Evolutionary conservation across 2,329 filamentous ascomycete genomes (phyloP).

Genomic region (Aciculosporium take): DNA sequence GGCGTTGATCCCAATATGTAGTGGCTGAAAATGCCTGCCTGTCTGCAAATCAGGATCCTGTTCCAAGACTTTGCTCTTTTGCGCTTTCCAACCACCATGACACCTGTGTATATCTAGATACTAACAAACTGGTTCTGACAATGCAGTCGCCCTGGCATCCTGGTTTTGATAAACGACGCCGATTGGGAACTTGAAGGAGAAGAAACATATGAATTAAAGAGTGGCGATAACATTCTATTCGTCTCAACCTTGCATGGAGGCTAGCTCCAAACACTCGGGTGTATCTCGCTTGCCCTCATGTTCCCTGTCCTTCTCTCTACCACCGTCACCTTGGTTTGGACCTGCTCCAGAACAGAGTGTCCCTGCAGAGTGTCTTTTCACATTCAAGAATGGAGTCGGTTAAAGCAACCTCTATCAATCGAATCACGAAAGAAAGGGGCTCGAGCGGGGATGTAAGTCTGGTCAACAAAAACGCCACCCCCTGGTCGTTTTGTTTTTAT

Average conservation of each 20-base stretch:
- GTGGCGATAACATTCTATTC: slow-evolving; percentile 80
- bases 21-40: too few relatives aligned
- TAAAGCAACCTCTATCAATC: not conserved
- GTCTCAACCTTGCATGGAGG: slow-evolving; percentile 94
- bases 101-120: not conserved
- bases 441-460: not conserved
- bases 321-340: not conserved
- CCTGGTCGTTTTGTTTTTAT: not conserved
- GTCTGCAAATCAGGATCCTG: too few relatives aligned
- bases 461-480: not conserved
- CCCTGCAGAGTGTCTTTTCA: too few relatives aligned
- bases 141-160: slow-evolving; percentile 75
- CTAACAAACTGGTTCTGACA: slow-evolving; percentile 9
- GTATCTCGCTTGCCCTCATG: not conserved
- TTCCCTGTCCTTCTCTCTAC: not conserved
- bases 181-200: slow-evolving; percentile 98
- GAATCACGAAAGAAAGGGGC: not conserved
- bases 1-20: not conserved
- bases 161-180: slow-evolving; percentile 92
- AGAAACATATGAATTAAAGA: slow-evolving; percentile 71
- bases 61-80: not conserved
- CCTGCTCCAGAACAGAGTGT: too few relatives aligned
- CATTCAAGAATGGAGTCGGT: not conserved
- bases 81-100: not conserved
- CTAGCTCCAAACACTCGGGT: slow-evolving; percentile 25